phyloP scores from a whole-genome alignment of 2,329 filamentous ascomycete species.

The Fusarium odoratissimum region DNA sequence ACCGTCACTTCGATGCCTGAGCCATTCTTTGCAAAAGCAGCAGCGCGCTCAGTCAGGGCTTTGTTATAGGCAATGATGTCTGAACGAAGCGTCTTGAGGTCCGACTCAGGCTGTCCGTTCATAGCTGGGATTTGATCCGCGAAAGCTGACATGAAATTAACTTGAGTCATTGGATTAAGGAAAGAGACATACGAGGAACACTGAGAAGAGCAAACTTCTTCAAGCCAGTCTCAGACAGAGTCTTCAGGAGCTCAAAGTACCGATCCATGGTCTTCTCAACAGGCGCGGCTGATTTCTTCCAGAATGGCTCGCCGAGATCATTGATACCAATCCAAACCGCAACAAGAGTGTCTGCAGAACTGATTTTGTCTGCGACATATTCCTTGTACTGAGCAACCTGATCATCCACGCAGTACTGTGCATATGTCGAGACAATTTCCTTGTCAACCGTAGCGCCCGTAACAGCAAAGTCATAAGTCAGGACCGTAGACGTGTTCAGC shows the following conservation, averaged over 20 bases:
- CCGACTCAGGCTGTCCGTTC: constrained; percentile 4
- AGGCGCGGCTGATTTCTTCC: constrained; percentile 11
- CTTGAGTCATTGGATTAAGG: rapidly evolving
- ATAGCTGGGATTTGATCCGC: constrained; percentile 16
- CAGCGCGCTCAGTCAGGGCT: constrained; percentile 1
- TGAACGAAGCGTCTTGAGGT: constrained; percentile 9
- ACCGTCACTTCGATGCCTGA: background rate
- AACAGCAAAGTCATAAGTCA: constrained; percentile 34
- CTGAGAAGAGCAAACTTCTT: constrained; percentile 25
- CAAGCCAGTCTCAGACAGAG: background rate
- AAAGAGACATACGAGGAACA: background rate
- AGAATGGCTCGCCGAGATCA: constrained; percentile 32
- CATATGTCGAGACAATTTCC: constrained; percentile 23
- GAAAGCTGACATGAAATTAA: background rate
- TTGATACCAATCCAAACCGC: constrained; percentile 37
- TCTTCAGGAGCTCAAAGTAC: constrained; percentile 23
- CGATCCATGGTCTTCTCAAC: constrained; percentile 12
- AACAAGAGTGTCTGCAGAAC: constrained; percentile 9
- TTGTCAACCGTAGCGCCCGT: constrained; percentile 32
- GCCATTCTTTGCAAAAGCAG: background rate
- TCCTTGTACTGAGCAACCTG: constrained; percentile 30
- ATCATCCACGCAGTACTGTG: constrained; percentile 23
- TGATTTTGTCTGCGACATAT: constrained; percentile 16
- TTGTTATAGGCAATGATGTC: constrained; percentile 14
- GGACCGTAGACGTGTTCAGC: constrained; percentile 17